phyloP scores from a whole-genome alignment of 768 basidiomycete genomes.

The Steccherinum ochraceum region DNA sequence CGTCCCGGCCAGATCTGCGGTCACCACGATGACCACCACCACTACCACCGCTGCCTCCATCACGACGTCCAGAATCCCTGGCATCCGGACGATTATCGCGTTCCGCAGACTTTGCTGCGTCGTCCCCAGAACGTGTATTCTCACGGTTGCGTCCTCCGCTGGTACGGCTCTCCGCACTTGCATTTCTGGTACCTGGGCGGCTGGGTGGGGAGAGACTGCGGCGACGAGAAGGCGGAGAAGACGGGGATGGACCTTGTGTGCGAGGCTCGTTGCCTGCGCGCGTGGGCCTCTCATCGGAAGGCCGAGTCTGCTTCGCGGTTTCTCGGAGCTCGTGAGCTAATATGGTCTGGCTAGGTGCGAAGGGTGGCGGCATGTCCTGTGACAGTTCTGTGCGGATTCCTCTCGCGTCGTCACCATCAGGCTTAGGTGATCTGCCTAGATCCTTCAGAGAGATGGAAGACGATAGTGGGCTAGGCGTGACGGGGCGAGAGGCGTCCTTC shows the following conservation, averaged over 20 bases:
- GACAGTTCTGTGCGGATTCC: conserved; percentile 27
- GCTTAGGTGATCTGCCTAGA: conserved; percentile 29
- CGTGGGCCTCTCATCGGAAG: conserved; percentile 35
- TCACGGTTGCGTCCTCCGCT: conserved; percentile 49
- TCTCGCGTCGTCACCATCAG: conserved; percentile 36
- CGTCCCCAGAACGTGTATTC: conserved; percentile 4
- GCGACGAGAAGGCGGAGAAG: conserved; percentile 47
- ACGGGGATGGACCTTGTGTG: conserved; percentile 28
- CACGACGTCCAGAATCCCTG: conserved; percentile 6
- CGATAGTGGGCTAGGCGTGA: conserved; percentile 12
- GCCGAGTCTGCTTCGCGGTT: conserved; percentile 62
- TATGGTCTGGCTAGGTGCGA: conserved; percentile 67
- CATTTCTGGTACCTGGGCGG: conserved; percentile 61
- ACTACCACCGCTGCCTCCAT: conserved; percentile 37
- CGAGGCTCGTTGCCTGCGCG: conserved; percentile 29
- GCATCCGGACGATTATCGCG: conserved; percentile 10
- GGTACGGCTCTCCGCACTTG: conserved; percentile 65
- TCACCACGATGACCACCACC: conserved; percentile 40
- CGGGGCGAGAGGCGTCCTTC: conserved; percentile 15
- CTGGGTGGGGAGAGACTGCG: conserved; percentile 63
- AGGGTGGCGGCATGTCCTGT: conserved; percentile 73
- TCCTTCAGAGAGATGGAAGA: conserved; percentile 24
- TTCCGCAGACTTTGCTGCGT: conserved; percentile 33
- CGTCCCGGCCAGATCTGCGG: conserved; percentile 45
- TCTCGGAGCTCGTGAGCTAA: conserved; percentile 78